These are phyloP conservation scores for Fusarium chuoi DNA, from an alignment of 2,329 filamentous ascomycete genomes.

Conservation along the genomic window DNA sequence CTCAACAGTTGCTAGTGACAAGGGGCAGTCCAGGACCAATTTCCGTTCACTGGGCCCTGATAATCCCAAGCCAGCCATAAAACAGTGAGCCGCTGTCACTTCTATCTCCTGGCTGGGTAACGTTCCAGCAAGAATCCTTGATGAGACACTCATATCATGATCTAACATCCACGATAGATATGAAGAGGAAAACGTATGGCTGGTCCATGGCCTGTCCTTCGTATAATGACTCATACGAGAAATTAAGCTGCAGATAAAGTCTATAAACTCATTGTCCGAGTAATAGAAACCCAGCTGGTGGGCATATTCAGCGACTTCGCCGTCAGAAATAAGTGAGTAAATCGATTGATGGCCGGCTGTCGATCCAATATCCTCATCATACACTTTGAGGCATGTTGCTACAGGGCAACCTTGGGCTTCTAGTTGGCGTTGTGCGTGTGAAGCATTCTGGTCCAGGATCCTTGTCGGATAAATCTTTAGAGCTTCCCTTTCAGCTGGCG, in stretches of 20 bases:
- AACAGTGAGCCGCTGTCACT: too few species aligned
- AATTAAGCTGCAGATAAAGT: background rate
- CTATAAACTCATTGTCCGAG: rapidly evolving
- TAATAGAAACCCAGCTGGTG: rapidly evolving
- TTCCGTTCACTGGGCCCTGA: too few species aligned
- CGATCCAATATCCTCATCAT: background rate
- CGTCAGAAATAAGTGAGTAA: background rate
- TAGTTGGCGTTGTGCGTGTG: rapidly evolving
- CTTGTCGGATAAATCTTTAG: rapidly evolving
- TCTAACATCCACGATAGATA: too few species aligned
- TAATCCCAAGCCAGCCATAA: too few species aligned
- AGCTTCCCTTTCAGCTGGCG: rapidly evolving
- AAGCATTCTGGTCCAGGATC: background rate
- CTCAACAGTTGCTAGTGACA: background rate
- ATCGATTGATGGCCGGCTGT: rapidly evolving
- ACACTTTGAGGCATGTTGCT: rapidly evolving
- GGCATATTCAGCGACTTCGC: background rate
- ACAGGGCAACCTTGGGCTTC: background rate
- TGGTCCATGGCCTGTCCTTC: too few species aligned
- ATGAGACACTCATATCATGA: too few species aligned
- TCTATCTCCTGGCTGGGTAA: too few species aligned
- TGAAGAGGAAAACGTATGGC: too few species aligned
- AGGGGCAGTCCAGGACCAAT: background rate
- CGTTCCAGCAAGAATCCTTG: too few species aligned
- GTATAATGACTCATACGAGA: too few species aligned